These are phyloP conservation scores for Debaryomyces robertsiae DNA, from an alignment of 1,139 yeast genomes.

Conservation along the genomic window DNA sequence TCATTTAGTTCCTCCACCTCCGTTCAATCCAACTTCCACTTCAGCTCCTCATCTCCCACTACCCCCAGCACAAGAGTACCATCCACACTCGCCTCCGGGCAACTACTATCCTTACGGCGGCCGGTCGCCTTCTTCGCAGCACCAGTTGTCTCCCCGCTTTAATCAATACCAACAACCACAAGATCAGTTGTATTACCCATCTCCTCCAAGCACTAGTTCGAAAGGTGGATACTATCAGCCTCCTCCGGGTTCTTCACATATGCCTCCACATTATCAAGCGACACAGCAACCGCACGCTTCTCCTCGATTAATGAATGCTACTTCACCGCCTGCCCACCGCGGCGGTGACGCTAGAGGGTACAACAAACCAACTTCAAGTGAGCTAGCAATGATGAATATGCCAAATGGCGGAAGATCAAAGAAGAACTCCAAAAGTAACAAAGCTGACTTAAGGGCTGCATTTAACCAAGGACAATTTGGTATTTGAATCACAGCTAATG, in stretches of 20 bases:
- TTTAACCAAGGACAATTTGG: slow-evolving; percentile 46
- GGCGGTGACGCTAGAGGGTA: slow-evolving; percentile 6
- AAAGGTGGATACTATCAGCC: neutral
- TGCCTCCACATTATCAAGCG: slow-evolving; percentile 8
- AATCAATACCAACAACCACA: slow-evolving; percentile 4
- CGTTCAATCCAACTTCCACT: slow-evolving; percentile 8
- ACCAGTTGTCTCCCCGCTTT: slow-evolving; percentile 2
- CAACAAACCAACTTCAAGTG: slow-evolving; percentile 27
- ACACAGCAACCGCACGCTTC: slow-evolving; percentile 1
- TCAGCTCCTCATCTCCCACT: slow-evolving; percentile 5
- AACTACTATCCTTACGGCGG: neutral
- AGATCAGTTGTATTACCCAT: neutral
- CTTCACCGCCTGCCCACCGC: slow-evolving; percentile 17
- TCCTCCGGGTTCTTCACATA: slow-evolving; percentile 12
- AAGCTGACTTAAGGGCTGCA: slow-evolving; percentile 46
- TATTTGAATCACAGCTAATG: slow-evolving; percentile 32
- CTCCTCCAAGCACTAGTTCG: neutral
- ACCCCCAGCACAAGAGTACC: neutral
- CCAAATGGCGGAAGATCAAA: slow-evolving; percentile 38
- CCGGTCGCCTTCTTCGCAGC: slow-evolving; percentile 3
- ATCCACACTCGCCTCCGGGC: slow-evolving; percentile 2
- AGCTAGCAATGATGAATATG: slow-evolving; percentile 39
- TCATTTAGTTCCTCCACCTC: slow-evolving; percentile 3
- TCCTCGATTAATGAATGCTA: neutral
- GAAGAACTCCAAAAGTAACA: slow-evolving; percentile 38